Evolutionary conservation across 805 yeast species (phyloP).

Genomic region (Pichia thaimueangensis): DNA sequence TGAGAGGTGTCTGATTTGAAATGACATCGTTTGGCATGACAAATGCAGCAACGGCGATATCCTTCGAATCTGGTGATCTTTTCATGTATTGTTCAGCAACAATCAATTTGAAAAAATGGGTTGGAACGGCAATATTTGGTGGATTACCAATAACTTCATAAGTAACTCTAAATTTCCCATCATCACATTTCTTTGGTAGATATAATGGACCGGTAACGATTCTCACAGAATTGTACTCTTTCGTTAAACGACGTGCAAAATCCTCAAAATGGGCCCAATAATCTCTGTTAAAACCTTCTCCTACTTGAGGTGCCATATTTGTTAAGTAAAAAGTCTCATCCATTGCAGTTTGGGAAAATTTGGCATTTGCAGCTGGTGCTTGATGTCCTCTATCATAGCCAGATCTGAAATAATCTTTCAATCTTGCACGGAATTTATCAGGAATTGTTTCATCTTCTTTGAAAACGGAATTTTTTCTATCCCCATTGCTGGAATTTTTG

Average conservation of each 20-base stretch:
- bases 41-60: slow-evolving; percentile 80
- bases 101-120: slow-evolving; percentile 88
- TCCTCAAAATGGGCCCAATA: slow-evolving; percentile 97
- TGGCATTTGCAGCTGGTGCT: slow-evolving; percentile 97
- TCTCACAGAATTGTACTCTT: slow-evolving; percentile 67
- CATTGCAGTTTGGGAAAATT: slow-evolving; percentile 86
- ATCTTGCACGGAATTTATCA: slow-evolving; percentile 59
- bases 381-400: slow-evolving; percentile 97
- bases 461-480: slow-evolving; percentile 76
- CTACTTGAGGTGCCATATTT: slow-evolving; percentile 95
- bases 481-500: slow-evolving; percentile 44
- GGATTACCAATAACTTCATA: slow-evolving; percentile 97
- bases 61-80: slow-evolving; percentile 31
- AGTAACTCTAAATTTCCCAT: slow-evolving; percentile 77
- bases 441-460: slow-evolving; percentile 86
- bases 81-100: slow-evolving; percentile 64
- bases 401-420: slow-evolving; percentile 85
- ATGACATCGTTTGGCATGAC: slow-evolving; percentile 87
- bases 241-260: slow-evolving; percentile 72
- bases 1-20: slow-evolving; percentile 62
- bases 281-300: slow-evolving; percentile 95
- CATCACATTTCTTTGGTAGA: slow-evolving; percentile 66
- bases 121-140: slow-evolving; percentile 94
- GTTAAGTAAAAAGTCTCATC: slow-evolving; percentile 86
- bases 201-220: slow-evolving; percentile 92